Evolutionary conservation across 2,329 filamentous ascomycete genomes (phyloP).

Genomic region (Tolypocladium ophioglossoides): DNA sequence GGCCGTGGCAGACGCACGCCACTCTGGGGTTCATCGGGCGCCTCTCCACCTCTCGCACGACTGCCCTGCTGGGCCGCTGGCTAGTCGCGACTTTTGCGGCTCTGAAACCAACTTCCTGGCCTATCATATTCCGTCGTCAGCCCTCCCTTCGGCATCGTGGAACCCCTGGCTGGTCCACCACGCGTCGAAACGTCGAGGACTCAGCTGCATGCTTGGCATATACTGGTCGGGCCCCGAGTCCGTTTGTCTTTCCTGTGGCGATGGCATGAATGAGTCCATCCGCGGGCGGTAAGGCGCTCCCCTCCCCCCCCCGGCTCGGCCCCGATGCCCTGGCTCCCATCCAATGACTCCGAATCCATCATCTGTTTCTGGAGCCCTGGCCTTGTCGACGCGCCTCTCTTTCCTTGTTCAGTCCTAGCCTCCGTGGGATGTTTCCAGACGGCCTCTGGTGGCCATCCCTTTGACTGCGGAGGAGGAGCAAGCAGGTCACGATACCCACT

Average conservation of each 20-base stretch:
- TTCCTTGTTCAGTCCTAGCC: constrained; percentile 4
- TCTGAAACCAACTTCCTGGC: constrained; percentile 6
- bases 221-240: constrained; percentile 1
- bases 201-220: constrained; percentile 3
- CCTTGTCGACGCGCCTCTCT: background rate
- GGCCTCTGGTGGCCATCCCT: background rate
- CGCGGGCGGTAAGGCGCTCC: background rate
- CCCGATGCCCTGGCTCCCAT: constrained; percentile 2
- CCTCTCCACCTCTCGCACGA: background rate
- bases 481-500: no score
- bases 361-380: constrained; percentile 7
- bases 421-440: background rate
- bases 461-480: no score
- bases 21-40: background rate
- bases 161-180: constrained; percentile 1
- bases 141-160: constrained; percentile 5
- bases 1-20: background rate
- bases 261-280: constrained; percentile 6
- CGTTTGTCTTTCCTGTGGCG: background rate
- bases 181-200: constrained; percentile 6
- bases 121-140: constrained; percentile 5
- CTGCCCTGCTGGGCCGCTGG: background rate
- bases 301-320: background rate
- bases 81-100: constrained; percentile 1
- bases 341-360: constrained; percentile 4